phyloP scores from a whole-genome alignment of 2,329 filamentous ascomycete genomes.

The Boeremia lycopersici region DNA sequence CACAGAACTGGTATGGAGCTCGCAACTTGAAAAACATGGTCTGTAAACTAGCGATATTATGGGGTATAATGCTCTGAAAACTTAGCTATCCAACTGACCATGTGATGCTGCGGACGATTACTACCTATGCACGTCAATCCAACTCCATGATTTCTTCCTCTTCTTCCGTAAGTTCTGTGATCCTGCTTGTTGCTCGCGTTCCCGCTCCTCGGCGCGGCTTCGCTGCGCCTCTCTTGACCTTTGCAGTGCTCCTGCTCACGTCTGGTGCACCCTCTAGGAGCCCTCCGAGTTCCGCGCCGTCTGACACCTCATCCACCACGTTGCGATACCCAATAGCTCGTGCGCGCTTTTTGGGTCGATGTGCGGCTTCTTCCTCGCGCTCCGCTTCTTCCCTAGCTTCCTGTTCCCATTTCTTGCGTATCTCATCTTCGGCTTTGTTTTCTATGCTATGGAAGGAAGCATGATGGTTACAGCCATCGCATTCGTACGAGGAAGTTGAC shows the following conservation, averaged over 20 bases:
- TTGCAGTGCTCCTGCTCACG: not conserved
- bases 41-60: not conserved
- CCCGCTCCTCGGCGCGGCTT: constrained; percentile 14
- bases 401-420: constrained; percentile 53
- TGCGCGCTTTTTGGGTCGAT: constrained; percentile 35
- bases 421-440: constrained; percentile 56
- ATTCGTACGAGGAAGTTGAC: constrained; percentile 59
- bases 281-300: not conserved
- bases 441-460: constrained; percentile 61
- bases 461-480: constrained; percentile 62
- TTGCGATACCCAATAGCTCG: constrained; percentile 33
- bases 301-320: not conserved
- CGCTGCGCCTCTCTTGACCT: constrained; percentile 7
- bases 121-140: constrained; percentile 24
- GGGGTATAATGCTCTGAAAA: constrained; percentile 2
- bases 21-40: not conserved
- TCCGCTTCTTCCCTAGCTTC: constrained; percentile 43
- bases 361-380: constrained; percentile 15
- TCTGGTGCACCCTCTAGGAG: not conserved
- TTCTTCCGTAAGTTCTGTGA: constrained; percentile 27
- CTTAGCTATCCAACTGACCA: not conserved
- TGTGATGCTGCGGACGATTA: not conserved
- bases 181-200: constrained; percentile 22
- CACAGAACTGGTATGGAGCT: not conserved
- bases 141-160: constrained; percentile 36